phyloP scores from a whole-genome alignment of 768 basidiomycete species.

The Suillus spraguei region DNA sequence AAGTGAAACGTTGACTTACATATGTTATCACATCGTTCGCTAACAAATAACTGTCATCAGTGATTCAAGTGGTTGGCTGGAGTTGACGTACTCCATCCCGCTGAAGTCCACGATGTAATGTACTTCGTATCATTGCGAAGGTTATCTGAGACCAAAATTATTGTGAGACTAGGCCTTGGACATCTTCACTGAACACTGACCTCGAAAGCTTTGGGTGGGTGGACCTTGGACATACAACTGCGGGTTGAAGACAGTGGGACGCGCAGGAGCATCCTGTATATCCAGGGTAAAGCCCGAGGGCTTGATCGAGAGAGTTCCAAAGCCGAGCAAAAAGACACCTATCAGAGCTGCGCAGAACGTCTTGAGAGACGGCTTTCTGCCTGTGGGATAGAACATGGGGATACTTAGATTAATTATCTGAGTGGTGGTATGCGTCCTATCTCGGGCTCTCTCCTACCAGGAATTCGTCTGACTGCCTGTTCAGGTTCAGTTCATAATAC shows the following conservation, averaged over 20 bases:
- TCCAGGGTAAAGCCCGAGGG: neutral
- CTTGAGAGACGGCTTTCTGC: neutral
- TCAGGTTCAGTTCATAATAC: slow-evolving; percentile 8
- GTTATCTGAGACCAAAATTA: slow-evolving; percentile 48
- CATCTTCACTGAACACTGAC: slow-evolving; percentile 30
- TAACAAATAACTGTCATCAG: slow-evolving; percentile 26
- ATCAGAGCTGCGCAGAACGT: slow-evolving; percentile 23
- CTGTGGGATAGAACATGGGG: neutral
- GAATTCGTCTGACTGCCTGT: slow-evolving; percentile 5
- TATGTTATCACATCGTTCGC: slow-evolving; percentile 82
- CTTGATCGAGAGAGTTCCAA: slow-evolving; percentile 13
- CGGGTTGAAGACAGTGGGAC: neutral
- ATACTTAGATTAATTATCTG: neutral
- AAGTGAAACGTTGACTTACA: slow-evolving; percentile 34
- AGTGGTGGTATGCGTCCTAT: neutral
- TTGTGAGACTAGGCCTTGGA: neutral
- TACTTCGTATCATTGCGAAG: slow-evolving; percentile 61
- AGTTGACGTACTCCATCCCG: slow-evolving; percentile 67
- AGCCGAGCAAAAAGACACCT: slow-evolving; percentile 28
- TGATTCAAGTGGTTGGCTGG: too few relatives aligned
- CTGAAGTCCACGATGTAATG: slow-evolving; percentile 72
- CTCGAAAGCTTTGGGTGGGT: slow-evolving; percentile 60
- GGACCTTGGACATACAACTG: slow-evolving; percentile 40
- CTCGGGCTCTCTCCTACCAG: slow-evolving; percentile 1
- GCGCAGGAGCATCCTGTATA: neutral